Base-by-base conservation (phyloP, 768 basidiomycete species). In the Leucosporidium yakuticum region DNA sequence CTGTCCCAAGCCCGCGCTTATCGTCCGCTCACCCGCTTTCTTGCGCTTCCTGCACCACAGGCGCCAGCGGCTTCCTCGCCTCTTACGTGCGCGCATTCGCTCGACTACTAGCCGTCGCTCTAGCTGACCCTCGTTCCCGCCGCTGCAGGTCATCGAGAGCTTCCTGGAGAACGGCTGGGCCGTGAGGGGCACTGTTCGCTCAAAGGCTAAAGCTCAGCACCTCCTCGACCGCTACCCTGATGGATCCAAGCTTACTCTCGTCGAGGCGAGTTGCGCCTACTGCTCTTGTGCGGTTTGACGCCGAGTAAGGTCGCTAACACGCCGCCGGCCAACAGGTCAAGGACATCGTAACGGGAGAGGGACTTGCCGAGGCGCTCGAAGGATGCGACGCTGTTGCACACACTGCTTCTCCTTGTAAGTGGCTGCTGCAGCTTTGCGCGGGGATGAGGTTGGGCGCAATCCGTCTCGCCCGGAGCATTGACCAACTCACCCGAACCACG, bases 341-440 rank as follows among this genome's bases (percentile, higher is more conserved):
- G 29, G 71, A 73, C 51, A 56, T 73, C 44, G 65, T 69, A 12
- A 58, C 59, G 7, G 71, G 68, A 27, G 65, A 69, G 19, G 71
- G 71, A 15, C 25, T 73, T 11, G 36, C 54, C 11, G 59, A 47
- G 23, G 71, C 71, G 2, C 29, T 73, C 11, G n/a, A 53, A 25
- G 68, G 68, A 19, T 60, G 60, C 12, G 64, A 73, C 14, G 71
- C 55, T 0, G 51, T 73, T 23, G 62, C 68, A 2, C 71, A 73
- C 55, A 67, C 65, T 11, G 71, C 71, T 7, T 56, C 50, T 44
- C 65, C 71, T 20, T 71, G 66, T 71, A 8, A 56, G 65, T 57
- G 25, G 20, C 20, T 25, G 7, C 15, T n/a, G 48, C 21, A 23
- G 19, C 27, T 32, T 39, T 39, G 7, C 36, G 50, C 36, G 11